Conservation (phyloP, 805 yeast species). For the Zygoascus flipseniorum region DNA sequence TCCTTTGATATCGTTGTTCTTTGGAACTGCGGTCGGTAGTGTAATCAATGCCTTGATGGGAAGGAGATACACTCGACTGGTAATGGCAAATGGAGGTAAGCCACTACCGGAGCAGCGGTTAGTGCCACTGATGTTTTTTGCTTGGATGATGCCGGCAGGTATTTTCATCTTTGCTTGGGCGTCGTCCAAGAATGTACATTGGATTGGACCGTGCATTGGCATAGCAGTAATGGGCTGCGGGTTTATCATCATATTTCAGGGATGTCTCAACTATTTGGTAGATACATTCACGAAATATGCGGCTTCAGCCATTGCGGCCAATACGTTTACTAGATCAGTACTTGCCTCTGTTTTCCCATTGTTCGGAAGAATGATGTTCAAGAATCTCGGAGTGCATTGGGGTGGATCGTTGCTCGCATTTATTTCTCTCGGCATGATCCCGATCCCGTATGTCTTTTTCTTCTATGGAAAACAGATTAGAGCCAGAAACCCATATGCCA, state of each 20-base stretch:
- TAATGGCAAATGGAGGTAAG: conserved; percentile 31
- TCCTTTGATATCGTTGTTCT: conserved; percentile 28
- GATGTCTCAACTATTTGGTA: conserved; percentile 51
- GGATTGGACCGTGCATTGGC: conserved; percentile 53
- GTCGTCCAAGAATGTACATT: conserved; percentile 35
- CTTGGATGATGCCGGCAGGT: conserved; percentile 44
- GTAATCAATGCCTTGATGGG: conserved; percentile 22
- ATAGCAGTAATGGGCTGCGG: conserved; percentile 47
- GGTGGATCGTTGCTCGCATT: conserved; percentile 48
- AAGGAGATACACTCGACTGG: conserved; percentile 22
- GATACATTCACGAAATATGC: conserved; percentile 51
- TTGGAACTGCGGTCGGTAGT: conserved; percentile 29
- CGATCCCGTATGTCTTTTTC: conserved; percentile 50
- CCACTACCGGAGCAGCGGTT: conserved; percentile 56
- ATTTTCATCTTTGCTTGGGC: conserved; percentile 61
- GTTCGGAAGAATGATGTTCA: conserved; percentile 46
- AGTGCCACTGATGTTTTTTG: conserved; percentile 41
- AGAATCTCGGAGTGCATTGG: conserved; percentile 43
- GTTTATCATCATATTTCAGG: conserved; percentile 48
- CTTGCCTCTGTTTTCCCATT: conserved; percentile 58
- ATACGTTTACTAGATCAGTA: conserved; percentile 49
- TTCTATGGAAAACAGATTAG: conserved; percentile 38
- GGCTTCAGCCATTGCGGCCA: conserved; percentile 59
- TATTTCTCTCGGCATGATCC: conserved; percentile 39
- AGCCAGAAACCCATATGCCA: conserved; percentile 20